Base-by-base conservation (phyloP, 176 grass and related monocot genomes). In the Typha latifolia region DNA sequence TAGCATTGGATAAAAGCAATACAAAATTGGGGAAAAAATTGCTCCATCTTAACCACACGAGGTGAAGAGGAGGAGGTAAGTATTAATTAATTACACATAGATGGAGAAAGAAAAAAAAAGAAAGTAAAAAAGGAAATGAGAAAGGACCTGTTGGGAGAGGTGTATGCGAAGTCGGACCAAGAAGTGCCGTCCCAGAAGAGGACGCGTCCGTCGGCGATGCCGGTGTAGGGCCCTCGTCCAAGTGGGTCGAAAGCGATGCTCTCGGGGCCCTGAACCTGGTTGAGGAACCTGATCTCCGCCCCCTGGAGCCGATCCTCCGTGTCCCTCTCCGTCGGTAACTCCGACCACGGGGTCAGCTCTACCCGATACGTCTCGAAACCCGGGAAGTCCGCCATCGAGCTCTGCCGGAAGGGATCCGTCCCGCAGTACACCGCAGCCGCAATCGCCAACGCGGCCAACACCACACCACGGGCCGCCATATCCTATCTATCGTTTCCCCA, bases 201-300 rank as follows among this genome's bases (percentile, higher is more conserved):
- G 47, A 97, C 83, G 21, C 93, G 88, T 9, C 93, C 93, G 66
- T 97, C 93, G 18, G 93, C 93, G 53, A 96, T 62, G 55, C 93
- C 85, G 51, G 93, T 91, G 82, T 91, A 96, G 0, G 93, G 88
- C 7, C 93, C 93, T 13, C 93, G 85, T 16, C 88, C 93, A 6
- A n/a, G 80, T n/a, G 85, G 83, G 51, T 97, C 93, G 63, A 97
- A 97, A 5, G 80, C 81, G 5, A 97, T 75, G 72, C 93, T 97
- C 88, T 97, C 93, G 48, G 93, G 88, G 0, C 88, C 93, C 69
- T 92, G 88, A 3, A 97, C 80, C 80, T 97, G 88, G 80, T 87
- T 80, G 47, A 80, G 63, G 82, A 89, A 91, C 68, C 73, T 73
- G 57, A 96, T 66, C 88, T 96, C 88, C 21, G 85, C 82, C 19